phyloP scores from a whole-genome alignment of 208 protist genomes.

The Acanthamoeba lenticulata region DNA sequence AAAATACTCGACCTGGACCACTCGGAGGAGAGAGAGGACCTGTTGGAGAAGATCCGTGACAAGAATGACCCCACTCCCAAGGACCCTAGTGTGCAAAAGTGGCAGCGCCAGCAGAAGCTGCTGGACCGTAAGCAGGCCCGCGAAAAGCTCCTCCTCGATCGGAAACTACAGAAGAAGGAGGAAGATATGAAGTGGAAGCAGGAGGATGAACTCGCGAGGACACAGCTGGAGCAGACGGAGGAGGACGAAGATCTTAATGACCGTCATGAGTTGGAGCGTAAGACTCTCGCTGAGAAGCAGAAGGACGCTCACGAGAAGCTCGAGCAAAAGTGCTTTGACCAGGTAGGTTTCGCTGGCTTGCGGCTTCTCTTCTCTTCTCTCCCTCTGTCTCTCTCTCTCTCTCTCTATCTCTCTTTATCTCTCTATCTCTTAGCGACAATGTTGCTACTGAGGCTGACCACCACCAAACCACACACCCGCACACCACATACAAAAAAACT shows the following conservation, averaged over 20 bases:
- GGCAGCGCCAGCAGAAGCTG: conserved; percentile 11
- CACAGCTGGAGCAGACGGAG: background rate
- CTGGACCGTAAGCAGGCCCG: conserved; percentile 27
- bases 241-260: conserved; percentile 9
- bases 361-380: too few relatives aligned
- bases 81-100: background rate
- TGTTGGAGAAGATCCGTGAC: background rate
- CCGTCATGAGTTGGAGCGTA: background rate
- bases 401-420: too few relatives aligned
- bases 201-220: background rate
- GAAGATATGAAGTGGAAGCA: conserved; percentile 34
- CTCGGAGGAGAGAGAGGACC: conserved; percentile 2
- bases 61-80: background rate
- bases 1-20: background rate
- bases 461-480: background rate
- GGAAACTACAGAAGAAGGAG: conserved; percentile 12
- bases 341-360: background rate
- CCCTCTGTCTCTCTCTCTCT: too few relatives aligned
- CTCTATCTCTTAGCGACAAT: too few relatives aligned
- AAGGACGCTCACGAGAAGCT: background rate
- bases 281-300: conserved; percentile 16
- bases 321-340: conserved; percentile 23
- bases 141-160: background rate
- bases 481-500: too few relatives aligned
- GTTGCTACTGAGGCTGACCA: background rate